These are phyloP conservation scores for Metschnikowia lachancei DNA, from an alignment of 805 yeast genomes.

Conservation along the genomic window DNA sequence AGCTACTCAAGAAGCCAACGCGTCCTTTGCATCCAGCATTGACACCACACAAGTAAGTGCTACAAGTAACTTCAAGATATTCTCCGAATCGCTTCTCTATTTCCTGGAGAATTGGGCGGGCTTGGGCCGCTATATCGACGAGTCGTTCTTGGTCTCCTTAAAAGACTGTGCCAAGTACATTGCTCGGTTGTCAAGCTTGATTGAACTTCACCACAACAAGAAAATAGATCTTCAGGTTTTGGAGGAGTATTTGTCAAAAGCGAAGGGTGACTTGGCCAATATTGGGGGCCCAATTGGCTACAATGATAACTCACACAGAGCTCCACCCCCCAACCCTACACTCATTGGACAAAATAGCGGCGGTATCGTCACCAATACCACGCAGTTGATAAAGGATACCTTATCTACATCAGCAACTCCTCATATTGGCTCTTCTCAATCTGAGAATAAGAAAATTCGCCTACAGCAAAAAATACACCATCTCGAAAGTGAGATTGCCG, in stretches of 20 bases:
- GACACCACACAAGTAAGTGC: conserved; percentile 19
- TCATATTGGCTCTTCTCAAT: conserved; percentile 38
- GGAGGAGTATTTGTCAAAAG: conserved; percentile 70
- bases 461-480: conserved; percentile 42
- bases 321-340: conserved; percentile 38
- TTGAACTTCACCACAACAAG: conserved; percentile 85
- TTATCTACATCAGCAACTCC: conserved; percentile 47
- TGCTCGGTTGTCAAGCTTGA: conserved; percentile 47
- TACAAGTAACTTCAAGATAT: conserved; percentile 32
- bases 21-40: conserved; percentile 11
- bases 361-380: conserved; percentile 41
- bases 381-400: conserved; percentile 48
- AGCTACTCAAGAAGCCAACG: conserved; percentile 30
- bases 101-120: conserved; percentile 42
- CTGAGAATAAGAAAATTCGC: conserved; percentile 44
- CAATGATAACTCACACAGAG: conserved; percentile 16
- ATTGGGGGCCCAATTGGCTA: conserved; percentile 49
- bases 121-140: conserved; percentile 57
- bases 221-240: conserved; percentile 88
- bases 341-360: conserved; percentile 22
- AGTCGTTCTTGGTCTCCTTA: conserved; percentile 74
- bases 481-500: conserved; percentile 45
- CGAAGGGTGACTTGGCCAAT: conserved; percentile 57
- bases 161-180: conserved; percentile 81
- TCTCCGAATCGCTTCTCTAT: conserved; percentile 36